Evolutionary conservation across 2,329 filamentous ascomycete genomes (phyloP), one percentile per base, ranked within the genome.

Genomic region (Didymella lethalis): DNA sequence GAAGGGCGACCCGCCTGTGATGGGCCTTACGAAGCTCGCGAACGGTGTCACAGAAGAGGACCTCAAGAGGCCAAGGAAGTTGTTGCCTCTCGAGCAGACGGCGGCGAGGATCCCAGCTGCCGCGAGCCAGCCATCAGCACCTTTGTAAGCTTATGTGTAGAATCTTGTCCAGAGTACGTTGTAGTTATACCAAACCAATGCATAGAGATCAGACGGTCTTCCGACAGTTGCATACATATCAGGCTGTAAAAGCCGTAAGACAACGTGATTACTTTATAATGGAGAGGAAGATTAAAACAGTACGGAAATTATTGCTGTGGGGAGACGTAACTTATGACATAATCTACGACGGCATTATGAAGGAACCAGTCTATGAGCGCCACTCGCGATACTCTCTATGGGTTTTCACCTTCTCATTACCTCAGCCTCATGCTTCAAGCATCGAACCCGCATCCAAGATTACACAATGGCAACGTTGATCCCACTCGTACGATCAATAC

Each of bases 11-110:
- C 84, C 93, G 2, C 88, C 95, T 0, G 86, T 97, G 36, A 94
- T 99, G 74, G 95, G 95, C 29, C 88, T 97, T 63, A 98, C 93
- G 20, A 97, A 97, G 79, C 80, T 99, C 54, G 87, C 85, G 36
- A 83, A 92, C 59, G 93, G 93, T 8, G 78, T 96, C 28, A 96
- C 93, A 23, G 79, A 94, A 71, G 92, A 94, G 68, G 89, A 90
- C 41, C 80, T 99, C 74, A 95, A 92, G 83, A 87, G 88, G 70
- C 91, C 93, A 48, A 86, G 93, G 78, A 86, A 88, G 74, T 84
- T 87, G 72, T 77, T 91, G 62, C 84, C 86, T 32, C 80, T 83
- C 1, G 77, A 80, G 51, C 55, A 70, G 47, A 66, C 81, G 92
- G 59, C 90, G 89, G 67, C 89, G 91, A 75, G 92, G 84, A 2